Evolutionary conservation across 768 basidiomycete genomes (phyloP).

Genomic region (Lactifluus pinguis): DNA sequence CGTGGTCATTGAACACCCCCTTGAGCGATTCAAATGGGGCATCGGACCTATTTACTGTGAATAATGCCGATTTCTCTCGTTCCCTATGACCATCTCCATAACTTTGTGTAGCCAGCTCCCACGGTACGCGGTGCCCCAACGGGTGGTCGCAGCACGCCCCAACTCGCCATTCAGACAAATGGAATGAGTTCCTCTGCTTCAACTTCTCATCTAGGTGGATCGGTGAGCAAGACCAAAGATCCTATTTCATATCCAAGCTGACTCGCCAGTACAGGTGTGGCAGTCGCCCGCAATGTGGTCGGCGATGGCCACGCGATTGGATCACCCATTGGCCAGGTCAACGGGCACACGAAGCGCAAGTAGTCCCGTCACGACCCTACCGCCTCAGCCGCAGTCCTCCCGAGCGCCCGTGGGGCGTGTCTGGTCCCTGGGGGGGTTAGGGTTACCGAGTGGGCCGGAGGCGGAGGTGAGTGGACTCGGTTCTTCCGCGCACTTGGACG

Average conservation of each 20-base stretch:
- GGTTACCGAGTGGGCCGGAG: neutral
- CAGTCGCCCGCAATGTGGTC: neutral
- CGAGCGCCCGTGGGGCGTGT: neutral
- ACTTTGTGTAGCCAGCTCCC: neutral
- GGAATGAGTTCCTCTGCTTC: neutral
- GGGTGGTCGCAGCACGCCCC: slow-evolving; percentile 9
- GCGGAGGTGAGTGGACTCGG: slow-evolving; percentile 12
- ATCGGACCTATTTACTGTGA: neutral
- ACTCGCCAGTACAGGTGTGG: slow-evolving; percentile 2
- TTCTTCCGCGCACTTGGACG: slow-evolving; percentile 3
- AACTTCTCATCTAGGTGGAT: slow-evolving; percentile 17
- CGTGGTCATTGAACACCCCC: neutral
- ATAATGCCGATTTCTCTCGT: neutral
- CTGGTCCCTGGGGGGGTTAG: neutral
- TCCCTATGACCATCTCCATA: neutral
- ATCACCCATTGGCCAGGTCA: neutral
- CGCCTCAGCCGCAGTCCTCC: neutral
- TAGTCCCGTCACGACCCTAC: neutral
- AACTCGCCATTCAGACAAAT: slow-evolving; percentile 1
- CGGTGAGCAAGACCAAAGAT: slow-evolving; percentile 15
- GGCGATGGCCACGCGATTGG: slow-evolving; percentile 7
- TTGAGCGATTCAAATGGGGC: neutral
- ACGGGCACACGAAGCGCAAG: neutral
- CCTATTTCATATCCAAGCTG: slow-evolving; percentile 14
- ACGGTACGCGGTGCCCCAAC: slow-evolving; percentile 2